Evolutionary conservation across 2,329 filamentous ascomycete genomes (phyloP).

Genomic region (Colletotrichum sp.): DNA sequence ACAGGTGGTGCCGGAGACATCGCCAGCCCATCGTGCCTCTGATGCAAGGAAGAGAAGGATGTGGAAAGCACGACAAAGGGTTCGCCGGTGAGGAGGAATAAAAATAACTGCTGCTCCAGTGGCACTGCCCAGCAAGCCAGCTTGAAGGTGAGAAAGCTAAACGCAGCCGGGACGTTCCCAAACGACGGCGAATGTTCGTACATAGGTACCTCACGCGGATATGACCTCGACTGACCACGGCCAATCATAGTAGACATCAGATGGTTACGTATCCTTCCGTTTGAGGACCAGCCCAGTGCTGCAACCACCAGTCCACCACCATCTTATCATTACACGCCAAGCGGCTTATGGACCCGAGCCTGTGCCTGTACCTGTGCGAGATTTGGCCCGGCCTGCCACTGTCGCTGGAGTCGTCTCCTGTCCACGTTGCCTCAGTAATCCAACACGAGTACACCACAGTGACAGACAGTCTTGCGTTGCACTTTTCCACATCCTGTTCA

Average conservation of each 20-base stretch:
- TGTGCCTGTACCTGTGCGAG: neutral
- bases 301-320: neutral
- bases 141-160: neutral
- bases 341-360: neutral
- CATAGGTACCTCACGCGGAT: neutral
- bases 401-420: neutral
- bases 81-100: neutral
- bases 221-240: neutral
- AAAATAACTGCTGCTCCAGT: neutral
- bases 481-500: neutral
- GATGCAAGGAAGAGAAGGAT: neutral
- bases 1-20: neutral
- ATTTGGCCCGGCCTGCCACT: neutral
- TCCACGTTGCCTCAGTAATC: neutral
- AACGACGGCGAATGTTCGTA: neutral
- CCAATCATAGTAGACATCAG: neutral
- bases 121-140: neutral
- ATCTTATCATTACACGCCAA: neutral
- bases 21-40: neutral
- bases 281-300: neutral
- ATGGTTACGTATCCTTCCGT: constrained; percentile 1
- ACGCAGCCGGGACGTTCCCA: neutral
- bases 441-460: neutral
- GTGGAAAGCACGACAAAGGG: neutral
- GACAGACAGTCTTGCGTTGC: neutral